phyloP scores from a whole-genome alignment of 805 yeast genomes.

The Lipomyces lipofer region DNA sequence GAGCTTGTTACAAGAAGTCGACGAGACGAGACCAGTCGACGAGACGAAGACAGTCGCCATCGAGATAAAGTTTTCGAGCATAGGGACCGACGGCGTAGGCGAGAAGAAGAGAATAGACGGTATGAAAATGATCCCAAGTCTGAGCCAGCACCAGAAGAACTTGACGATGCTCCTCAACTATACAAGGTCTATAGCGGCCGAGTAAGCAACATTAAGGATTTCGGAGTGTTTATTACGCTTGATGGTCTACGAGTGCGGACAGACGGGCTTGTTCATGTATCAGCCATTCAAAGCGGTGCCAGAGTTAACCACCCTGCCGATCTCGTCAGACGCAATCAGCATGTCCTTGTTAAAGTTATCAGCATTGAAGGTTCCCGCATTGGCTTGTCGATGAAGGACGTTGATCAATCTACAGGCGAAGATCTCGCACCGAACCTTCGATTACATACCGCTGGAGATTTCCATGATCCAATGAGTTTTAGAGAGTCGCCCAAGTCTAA shows the following conservation, averaged over 20 bases:
- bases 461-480: not conserved
- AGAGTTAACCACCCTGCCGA: slow-evolving; percentile 62
- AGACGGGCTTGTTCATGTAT: slow-evolving; percentile 76
- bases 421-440: slow-evolving; percentile 28
- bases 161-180: slow-evolving; percentile 41
- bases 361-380: slow-evolving; percentile 50
- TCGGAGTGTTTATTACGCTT: slow-evolving; percentile 77
- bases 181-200: slow-evolving; percentile 60
- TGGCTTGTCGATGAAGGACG: slow-evolving; percentile 64
- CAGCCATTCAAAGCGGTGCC: slow-evolving; percentile 54
- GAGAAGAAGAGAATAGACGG: not conserved
- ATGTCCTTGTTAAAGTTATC: slow-evolving; percentile 63
- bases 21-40: not conserved
- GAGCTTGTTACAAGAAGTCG: not conserved
- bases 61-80: not conserved
- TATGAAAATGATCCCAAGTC: too few species aligned
- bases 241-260: slow-evolving; percentile 41
- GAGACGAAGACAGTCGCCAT: not conserved
- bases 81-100: not conserved
- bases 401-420: slow-evolving; percentile 70
- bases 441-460: slow-evolving; percentile 10
- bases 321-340: slow-evolving; percentile 55
- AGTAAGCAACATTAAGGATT: slow-evolving; percentile 60
- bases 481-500: not conserved
- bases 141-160: not conserved